Evolutionary conservation across 2,329 filamentous ascomycete species (phyloP), one percentile per base, ranked within the genome.

Genomic region (Aschersonia sp.): DNA sequence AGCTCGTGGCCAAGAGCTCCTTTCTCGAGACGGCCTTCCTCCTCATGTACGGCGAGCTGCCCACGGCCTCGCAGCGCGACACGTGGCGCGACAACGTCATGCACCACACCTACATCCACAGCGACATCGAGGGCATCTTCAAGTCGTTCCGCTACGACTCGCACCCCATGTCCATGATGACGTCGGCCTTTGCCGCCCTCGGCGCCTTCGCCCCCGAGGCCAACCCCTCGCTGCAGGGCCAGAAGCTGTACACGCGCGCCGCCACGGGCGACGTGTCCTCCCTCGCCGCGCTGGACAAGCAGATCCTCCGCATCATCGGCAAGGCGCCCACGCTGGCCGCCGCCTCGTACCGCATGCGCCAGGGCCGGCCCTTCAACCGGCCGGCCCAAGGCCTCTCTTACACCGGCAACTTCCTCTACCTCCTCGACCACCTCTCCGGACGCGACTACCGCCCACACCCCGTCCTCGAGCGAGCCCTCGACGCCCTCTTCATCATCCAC

Each of bases 401-500:
- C 61, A 69, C 72, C 0, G 74, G 72, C 48, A 79, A 79, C 56
- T 67, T 78, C 49, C 62, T 80, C 7, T 70, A 70, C 46, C 68
- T 78, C 57, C 69, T 77, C 46, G 72, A 76, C 50, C 59, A 75
- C 48, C 64, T 75, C 3, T 72, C 72, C 5, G 65, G 64, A 2
- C 55, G 59, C n/a, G 69, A 70, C 30, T 71, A 70, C 52, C 59
- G 59, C 20, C 73, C 74, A 0, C 69, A 77, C 49, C 67, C 70
- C 0, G 66, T 70, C 4, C 59, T 78, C 5, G 71, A 70, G 45
- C 68, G 66, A 52, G 68, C 68, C n/a, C 60, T 78, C 12, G 72
- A 77, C 47, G 66, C 67, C 5, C 65, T 79, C 3, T 75, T 75
- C 54, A 71, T 77, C 47, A 66, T 79, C 30, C 73, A 77, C 52